A percentile compares a stretch with the other conserved stretches of the same genome.
These are phyloP conservation scores for Xylaria venustula DNA, from an alignment of 495 filamentous ascomycete species.

Conservation along the genomic window DNA sequence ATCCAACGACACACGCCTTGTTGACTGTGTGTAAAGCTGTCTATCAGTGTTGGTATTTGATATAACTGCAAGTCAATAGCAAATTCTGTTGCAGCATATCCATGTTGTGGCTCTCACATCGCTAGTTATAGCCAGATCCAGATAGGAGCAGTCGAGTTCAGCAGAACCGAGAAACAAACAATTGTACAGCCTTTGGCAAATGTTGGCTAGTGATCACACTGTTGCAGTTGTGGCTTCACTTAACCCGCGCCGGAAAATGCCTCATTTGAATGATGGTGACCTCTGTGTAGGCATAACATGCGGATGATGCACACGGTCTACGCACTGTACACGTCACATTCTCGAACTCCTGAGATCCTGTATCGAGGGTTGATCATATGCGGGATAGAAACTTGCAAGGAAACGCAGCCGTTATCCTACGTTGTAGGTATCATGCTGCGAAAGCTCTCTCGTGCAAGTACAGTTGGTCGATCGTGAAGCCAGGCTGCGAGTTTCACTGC, in stretches of 20 bases:
- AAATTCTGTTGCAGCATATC: neutral
- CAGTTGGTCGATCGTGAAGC: neutral
- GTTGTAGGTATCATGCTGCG: neutral
- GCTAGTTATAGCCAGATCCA: neutral
- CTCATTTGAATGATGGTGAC: neutral
- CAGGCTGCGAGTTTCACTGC: conserved; percentile 24
- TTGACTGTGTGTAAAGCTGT: too few species aligned
- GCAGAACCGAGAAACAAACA: too few species aligned
- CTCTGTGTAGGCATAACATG: neutral
- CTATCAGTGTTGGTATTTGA: neutral
- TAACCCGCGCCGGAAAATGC: conserved; percentile 1
- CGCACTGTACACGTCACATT: conserved; percentile 8
- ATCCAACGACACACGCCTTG: neutral
- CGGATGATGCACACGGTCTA: neutral
- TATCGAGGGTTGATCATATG: neutral
- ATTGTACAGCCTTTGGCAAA: too few species aligned
- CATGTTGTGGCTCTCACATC: neutral
- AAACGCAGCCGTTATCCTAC: neutral
- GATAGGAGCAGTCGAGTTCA: neutral
- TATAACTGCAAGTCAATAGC: neutral
- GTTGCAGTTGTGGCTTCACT: conserved; percentile 11
- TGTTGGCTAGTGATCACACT: neutral
- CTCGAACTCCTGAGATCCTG: neutral
- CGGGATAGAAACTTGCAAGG: neutral
- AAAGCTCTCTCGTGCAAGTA: neutral